Percentiles rank a stretch among this genome's conserved stretches.
Conservation (phyloP, 179 eudicot genomes). For the Carnegiea gigantea region DNA sequence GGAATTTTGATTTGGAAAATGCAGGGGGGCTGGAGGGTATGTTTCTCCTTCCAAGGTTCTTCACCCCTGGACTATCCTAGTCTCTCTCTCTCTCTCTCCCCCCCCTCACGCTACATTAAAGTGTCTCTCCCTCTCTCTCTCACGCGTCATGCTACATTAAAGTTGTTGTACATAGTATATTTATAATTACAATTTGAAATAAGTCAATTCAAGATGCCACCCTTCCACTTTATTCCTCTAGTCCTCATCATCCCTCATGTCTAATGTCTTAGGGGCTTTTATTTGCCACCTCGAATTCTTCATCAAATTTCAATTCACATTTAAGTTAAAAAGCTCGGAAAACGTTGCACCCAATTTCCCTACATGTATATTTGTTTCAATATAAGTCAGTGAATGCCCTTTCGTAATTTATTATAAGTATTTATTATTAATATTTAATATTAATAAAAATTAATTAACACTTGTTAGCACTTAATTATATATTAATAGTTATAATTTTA, state of each 20-base stretch:
- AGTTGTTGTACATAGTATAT: neutral
- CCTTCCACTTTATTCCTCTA: constrained; percentile 1
- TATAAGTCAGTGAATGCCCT: too few relatives aligned
- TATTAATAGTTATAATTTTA: too few relatives aligned
- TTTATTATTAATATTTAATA: too few relatives aligned
- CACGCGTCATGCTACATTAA: neutral
- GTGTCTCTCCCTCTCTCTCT: neutral
- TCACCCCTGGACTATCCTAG: constrained; percentile 27
- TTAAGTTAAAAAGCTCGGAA: neutral
- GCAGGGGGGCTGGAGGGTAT: neutral
- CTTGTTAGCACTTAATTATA: too few relatives aligned
- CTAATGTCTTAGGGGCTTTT: neutral
- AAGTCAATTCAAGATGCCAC: neutral
- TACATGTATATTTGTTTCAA: neutral
- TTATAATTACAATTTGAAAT: neutral
- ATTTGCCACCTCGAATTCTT: neutral
- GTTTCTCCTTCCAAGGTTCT: constrained; percentile 31
- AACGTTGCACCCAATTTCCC: constrained; percentile 2
- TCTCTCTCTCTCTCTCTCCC: neutral
- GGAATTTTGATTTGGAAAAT: neutral
- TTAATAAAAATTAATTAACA: too few relatives aligned
- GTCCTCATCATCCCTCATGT: neutral
- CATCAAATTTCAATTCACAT: constrained; percentile 4
- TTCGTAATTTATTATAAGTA: too few relatives aligned
- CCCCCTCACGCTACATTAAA: neutral